These are phyloP conservation scores for Fusarium oligoseptatum DNA, from an alignment of 2,329 filamentous ascomycete species.

Conservation along the genomic window DNA sequence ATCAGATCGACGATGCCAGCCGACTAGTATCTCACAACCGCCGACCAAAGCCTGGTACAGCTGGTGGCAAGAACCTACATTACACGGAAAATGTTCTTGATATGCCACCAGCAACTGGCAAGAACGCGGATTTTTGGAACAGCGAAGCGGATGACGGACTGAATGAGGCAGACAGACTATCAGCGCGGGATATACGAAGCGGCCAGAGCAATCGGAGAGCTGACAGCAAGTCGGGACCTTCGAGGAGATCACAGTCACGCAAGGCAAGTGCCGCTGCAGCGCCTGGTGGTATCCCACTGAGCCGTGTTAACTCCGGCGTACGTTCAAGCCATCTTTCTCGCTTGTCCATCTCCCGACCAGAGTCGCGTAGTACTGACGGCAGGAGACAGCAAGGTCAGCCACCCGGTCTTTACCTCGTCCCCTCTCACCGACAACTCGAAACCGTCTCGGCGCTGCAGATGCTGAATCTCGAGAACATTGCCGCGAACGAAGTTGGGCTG, in stretches of 20 bases:
- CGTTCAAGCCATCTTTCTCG: slow-evolving; percentile 51
- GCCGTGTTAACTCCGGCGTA: slow-evolving; percentile 63
- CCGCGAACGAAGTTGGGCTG: slow-evolving; percentile 86
- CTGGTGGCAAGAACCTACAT: slow-evolving; percentile 90
- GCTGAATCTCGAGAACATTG: slow-evolving; percentile 92
- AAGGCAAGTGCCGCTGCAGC: slow-evolving; percentile 62
- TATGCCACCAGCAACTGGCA: slow-evolving; percentile 57
- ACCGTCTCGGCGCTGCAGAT: slow-evolving; percentile 83
- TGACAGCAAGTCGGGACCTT: slow-evolving; percentile 65
- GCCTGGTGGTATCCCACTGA: slow-evolving; percentile 56
- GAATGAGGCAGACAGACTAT: slow-evolving; percentile 61
- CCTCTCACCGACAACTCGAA: slow-evolving; percentile 70
- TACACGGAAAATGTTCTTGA: slow-evolving; percentile 93
- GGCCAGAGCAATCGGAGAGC: slow-evolving; percentile 63
- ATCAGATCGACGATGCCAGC: slow-evolving; percentile 88
- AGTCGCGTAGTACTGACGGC: slow-evolving; percentile 51
- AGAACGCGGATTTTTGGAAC: slow-evolving; percentile 74
- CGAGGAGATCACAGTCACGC: slow-evolving; percentile 67
- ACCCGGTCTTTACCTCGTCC: slow-evolving; percentile 66
- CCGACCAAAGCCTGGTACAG: slow-evolving; percentile 74
- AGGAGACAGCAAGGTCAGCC: slow-evolving; percentile 53
- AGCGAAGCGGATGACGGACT: slow-evolving; percentile 77
- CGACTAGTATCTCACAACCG: slow-evolving; percentile 93
- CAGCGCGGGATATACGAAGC: slow-evolving; percentile 65
- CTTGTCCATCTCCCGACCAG: slow-evolving; percentile 48